Percentiles rank a stretch among this genome's conserved stretches.
Evolutionary conservation across 192 early-diverging fungal species (phyloP).

Genomic region (Gaertneriomyces semiglobifer): DNA sequence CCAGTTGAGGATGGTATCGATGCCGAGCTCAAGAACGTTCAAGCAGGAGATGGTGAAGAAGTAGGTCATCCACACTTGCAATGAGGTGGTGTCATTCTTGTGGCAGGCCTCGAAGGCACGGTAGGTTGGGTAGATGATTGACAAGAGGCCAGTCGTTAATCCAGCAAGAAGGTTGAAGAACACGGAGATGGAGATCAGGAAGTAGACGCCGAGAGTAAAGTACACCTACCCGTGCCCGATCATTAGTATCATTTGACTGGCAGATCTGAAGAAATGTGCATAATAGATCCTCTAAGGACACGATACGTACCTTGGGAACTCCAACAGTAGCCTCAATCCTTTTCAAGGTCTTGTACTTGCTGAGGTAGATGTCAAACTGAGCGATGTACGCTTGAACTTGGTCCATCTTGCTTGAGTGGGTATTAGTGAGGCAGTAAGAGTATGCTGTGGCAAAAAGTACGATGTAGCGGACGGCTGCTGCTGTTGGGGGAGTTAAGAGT

Average conservation of each 20-base stretch:
- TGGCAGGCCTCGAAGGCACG: constrained; percentile 35
- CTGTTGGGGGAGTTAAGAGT: too few species aligned
- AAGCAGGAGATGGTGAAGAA: constrained; percentile 27
- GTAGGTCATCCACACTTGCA: constrained; percentile 42
- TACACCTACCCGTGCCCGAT: constrained; percentile 14
- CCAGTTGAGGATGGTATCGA: constrained; percentile 18
- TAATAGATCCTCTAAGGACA: background rate
- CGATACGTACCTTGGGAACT: constrained; percentile 37
- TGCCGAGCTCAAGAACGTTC: constrained; percentile 33
- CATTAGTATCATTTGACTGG: background rate
- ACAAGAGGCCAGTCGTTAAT: constrained; percentile 36
- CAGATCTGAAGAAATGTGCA: background rate
- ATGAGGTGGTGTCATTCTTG: constrained; percentile 28
- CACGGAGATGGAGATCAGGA: constrained; percentile 42
- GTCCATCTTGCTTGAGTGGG: constrained; percentile 4
- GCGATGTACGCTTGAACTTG: constrained; percentile 5
- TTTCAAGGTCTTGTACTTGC: constrained; percentile 36
- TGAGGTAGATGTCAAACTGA: constrained; percentile 36
- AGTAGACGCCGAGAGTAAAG: constrained; percentile 34
- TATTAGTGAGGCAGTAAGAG: too few species aligned
- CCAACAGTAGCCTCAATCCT: constrained; percentile 34
- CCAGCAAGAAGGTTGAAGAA: constrained; percentile 44
- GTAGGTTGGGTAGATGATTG: constrained; percentile 39
- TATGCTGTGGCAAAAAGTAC: too few species aligned
- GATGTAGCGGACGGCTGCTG: too few species aligned